Evolutionary conservation across 2,329 filamentous ascomycete species (phyloP).

Genomic region (Trichoderma simmonsii): DNA sequence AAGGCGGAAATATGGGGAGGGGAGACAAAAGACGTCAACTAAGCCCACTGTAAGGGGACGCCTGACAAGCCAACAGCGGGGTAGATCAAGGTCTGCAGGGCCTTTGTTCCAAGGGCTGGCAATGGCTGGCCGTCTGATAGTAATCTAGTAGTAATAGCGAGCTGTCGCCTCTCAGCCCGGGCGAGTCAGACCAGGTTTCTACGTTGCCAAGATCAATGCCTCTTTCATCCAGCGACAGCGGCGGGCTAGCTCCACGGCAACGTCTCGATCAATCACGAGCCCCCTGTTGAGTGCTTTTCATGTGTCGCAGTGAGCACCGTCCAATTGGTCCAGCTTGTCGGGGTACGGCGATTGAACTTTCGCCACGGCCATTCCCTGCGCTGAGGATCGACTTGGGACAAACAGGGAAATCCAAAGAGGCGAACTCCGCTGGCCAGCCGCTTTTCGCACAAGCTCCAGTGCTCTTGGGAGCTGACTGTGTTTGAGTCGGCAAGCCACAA

Average conservation of each 20-base stretch:
- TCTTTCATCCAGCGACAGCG: not conserved
- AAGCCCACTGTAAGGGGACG: slow-evolving; percentile 3
- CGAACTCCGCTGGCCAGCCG: not conserved
- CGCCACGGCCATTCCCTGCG: not conserved
- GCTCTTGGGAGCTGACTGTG: not conserved
- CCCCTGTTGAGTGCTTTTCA: not conserved
- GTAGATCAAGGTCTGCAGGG: not conserved
- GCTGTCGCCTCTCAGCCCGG: not conserved
- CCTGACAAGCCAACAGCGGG: slow-evolving; percentile 16
- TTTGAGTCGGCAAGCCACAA: not conserved
- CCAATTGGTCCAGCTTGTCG: not conserved
- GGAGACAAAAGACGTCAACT: slow-evolving; percentile 9
- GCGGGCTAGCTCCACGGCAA: not conserved
- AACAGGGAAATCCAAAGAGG: not conserved
- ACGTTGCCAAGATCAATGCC: not conserved
- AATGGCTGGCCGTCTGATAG: not conserved
- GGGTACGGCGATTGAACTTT: not conserved
- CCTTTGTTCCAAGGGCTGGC: not conserved
- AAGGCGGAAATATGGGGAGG: slow-evolving; percentile 12
- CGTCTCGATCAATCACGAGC: slow-evolving; percentile 9
- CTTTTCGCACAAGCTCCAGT: not conserved
- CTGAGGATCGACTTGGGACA: not conserved
- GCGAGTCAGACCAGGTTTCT: not conserved
- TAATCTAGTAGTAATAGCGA: not conserved
- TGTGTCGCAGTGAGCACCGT: not conserved